Base-by-base conservation (phyloP, 805 yeast species). In the Candida maltosa region DNA sequence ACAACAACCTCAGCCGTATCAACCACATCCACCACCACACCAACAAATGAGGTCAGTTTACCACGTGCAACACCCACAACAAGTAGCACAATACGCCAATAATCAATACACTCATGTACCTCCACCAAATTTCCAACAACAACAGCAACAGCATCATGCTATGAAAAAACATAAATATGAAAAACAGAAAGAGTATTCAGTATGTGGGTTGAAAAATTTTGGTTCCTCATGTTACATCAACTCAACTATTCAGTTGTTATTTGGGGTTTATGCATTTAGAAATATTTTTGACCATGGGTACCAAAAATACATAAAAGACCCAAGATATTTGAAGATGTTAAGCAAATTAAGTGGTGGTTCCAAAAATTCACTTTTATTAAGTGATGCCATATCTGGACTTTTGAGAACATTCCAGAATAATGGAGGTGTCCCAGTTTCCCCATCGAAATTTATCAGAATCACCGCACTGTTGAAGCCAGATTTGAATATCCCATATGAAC, bases 181-280 rank as follows among this genome's bases (percentile, higher is more conserved):
- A 24, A 45, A 40, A 35, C 56, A 42, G 67, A 70, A 69, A 11
- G 59, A 73, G 7, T 53, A 68, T 32, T 64, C 75, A 2, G 65
- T 79, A 11, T 78, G 84, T 35, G 86, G 89, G 1, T 55, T 84
- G 34, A 62, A 74, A 40, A 84, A 84, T 49, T 63, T 75, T 57
- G 87, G 88, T 1, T 80, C 80, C 27, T 80, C 89, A 0, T 84
- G 94, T 48, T 84, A 84, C 51, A 78, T 84, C 38, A 84, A 84
- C 49, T 75, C 83, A 51, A 78, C 84, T 65, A 52, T 84, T 9
- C 94, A 84, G 53, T 73, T 87, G 42, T 52, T 84, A 5, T 80
- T 80, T 55, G 83, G 79, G 2, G 54, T 80, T 0, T 45, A 58
- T 0, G 49, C 52, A 16, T 77, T 84, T 46, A 63, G 79, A 36